phyloP scores from a whole-genome alignment of 306 rosid genomes.

The Benincasa hispida region DNA sequence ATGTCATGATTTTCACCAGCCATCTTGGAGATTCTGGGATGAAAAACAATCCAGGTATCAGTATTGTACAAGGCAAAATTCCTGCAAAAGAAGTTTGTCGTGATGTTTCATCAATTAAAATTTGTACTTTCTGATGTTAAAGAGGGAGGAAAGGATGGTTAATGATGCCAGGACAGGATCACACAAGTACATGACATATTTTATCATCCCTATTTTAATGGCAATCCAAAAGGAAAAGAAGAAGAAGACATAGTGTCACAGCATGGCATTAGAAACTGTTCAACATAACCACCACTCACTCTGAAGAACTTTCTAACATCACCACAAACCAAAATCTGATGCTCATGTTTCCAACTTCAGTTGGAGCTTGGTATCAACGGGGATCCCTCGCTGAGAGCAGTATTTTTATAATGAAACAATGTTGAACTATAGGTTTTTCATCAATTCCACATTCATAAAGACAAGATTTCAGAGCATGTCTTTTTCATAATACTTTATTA shows the following conservation, averaged over 20 bases:
- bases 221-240: neutral
- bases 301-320: neutral
- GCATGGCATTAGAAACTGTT: neutral
- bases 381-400: neutral
- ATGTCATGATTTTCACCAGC: conserved; percentile 50
- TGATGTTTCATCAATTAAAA: conserved; percentile 7
- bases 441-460: neutral
- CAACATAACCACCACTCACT: neutral
- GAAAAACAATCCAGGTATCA: conserved; percentile 90
- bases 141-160: neutral
- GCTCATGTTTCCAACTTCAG: neutral
- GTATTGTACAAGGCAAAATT: conserved; percentile 66
- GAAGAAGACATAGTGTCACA: neutral
- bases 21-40: conserved; percentile 97
- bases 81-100: conserved; percentile 33
- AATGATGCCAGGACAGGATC: neutral
- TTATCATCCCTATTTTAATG: too few relatives aligned
- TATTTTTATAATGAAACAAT: neutral
- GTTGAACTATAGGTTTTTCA: neutral
- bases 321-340: neutral
- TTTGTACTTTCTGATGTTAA: neutral
- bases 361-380: neutral
- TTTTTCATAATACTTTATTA: neutral
- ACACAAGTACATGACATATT: neutral
- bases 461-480: neutral